Evolutionary conservation across 2,329 filamentous ascomycete genomes (phyloP), one percentile per base, ranked within the genome.

Genomic region (Penicillium rolfsii): DNA sequence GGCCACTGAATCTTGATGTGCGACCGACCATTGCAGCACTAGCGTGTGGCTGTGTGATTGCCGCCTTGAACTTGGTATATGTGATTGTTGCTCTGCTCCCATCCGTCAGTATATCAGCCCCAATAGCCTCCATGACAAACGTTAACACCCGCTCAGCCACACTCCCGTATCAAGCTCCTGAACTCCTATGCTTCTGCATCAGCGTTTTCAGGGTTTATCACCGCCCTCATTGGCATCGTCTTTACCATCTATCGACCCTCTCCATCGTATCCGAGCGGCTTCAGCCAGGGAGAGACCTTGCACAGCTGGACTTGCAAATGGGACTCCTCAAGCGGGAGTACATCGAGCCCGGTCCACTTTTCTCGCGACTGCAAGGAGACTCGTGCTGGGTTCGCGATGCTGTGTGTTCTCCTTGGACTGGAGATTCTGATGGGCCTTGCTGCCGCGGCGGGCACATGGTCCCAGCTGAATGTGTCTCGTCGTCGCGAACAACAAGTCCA

Each of bases 221-320:
- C 76, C 2, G 67, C 78, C 1, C 61, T 77, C 1, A 62, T 71
- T 5, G 67, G 73, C 11, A 62, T 79, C 2, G 41, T 71, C 1
- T 76, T 77, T 55, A 69, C 69, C 22, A 72, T 77, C 41, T 72
- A 76, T 64, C 71, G 62, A 5, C 74, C 73, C 1, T 67, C 63
- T 24, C 70, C 73, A n/a, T 67, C 60, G 5, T 72, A 69, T 36
- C 74, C 69, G 5, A 65, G 33, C 8, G 72, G 72, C 26, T 77
- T 76, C 56, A 69, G 60, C 38, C 28, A 62, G 0, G 72, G 71
- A 36, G 76, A 79, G 60, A 78, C 77, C 6, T 68, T 79, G n/a
- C 70, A 74, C 19, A 75, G 73, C 41, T 79, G 77, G 77, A 77
- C 77, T 7, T 79, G 77, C 64, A 79, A 76, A 58, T 79, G 76